Evolutionary conservation across 129 eudicot species (phyloP).

Genomic region (Lactuca saligna): DNA sequence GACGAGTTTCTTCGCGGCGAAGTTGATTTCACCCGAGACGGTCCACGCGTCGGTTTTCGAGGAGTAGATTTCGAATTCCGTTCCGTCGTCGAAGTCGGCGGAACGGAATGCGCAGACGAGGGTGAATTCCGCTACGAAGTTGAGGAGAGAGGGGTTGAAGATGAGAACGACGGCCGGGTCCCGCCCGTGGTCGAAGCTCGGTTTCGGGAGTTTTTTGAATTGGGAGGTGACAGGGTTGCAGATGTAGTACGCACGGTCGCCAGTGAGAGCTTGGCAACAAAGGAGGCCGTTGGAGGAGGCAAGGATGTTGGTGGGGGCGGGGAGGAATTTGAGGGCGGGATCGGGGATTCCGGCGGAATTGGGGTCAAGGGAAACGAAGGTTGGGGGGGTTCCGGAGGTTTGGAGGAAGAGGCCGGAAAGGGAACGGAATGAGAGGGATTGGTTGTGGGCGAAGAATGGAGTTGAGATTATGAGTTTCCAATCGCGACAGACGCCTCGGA

Average conservation of each 20-base stretch:
- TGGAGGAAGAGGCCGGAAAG: constrained; percentile 50
- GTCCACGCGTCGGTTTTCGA: constrained; percentile 55
- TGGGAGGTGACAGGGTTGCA: constrained; percentile 62
- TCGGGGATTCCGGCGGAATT: constrained; percentile 58
- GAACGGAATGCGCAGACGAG: constrained; percentile 61
- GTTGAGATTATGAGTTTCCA: constrained; percentile 51
- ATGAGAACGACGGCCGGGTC: constrained; percentile 51
- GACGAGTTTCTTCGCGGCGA: constrained; percentile 23
- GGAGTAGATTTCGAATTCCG: constrained; percentile 60
- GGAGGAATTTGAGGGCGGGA: constrained; percentile 52
- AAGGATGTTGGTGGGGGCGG: constrained; percentile 43
- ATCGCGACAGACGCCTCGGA: constrained; percentile 50
- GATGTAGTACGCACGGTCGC: constrained; percentile 47
- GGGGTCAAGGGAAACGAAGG: constrained; percentile 47
- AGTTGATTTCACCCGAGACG: constrained; percentile 52
- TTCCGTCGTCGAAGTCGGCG: constrained; percentile 54
- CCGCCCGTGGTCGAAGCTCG: constrained; percentile 53
- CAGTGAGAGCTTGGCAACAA: constrained; percentile 44
- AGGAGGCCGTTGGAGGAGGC: constrained; percentile 67
- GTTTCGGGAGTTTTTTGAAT: constrained; percentile 54
- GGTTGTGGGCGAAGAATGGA: constrained; percentile 63
- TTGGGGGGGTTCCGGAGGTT: constrained; percentile 20
- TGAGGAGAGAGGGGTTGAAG: constrained; percentile 58
- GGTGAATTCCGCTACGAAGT: constrained; percentile 56
- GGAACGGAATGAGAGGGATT: constrained; percentile 37